These are phyloP conservation scores for Bruguiera parviflora DNA, from an alignment of 345 rosid genomes.

Conservation along the genomic window DNA sequence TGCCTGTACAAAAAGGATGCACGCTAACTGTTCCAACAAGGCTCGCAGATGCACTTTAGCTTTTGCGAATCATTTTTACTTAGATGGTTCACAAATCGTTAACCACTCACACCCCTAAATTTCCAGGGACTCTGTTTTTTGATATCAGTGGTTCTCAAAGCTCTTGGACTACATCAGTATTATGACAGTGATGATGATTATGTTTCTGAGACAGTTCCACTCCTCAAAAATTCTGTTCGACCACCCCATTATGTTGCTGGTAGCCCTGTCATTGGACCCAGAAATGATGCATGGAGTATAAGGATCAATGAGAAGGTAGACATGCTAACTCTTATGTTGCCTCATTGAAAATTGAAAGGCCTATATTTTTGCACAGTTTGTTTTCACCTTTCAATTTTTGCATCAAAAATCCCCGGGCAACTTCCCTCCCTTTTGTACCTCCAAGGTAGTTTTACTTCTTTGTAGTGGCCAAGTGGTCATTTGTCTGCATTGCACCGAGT, in stretches of 20 bases:
- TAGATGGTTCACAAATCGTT: conserved; percentile 7
- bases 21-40: not conserved
- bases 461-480: not conserved
- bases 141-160: conserved; percentile 66
- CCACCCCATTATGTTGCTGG: conserved; percentile 55
- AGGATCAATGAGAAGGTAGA: conserved; percentile 55
- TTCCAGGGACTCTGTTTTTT: conserved; percentile 60
- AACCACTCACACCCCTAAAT: conserved; percentile 1
- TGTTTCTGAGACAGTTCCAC: conserved; percentile 52
- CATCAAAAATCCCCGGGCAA: too few relatives aligned
- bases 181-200: conserved; percentile 79
- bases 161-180: conserved; percentile 60
- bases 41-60: not conserved
- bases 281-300: conserved; percentile 48
- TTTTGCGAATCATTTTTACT: not conserved
- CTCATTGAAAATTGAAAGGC: not conserved
- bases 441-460: too few relatives aligned
- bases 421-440: too few relatives aligned
- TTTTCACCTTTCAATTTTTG: not conserved
- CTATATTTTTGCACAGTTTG: not conserved
- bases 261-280: conserved; percentile 57
- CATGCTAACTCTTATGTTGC: conserved; percentile 4
- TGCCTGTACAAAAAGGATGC: not conserved
- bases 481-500: not conserved
- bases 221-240: conserved; percentile 49